These are phyloP conservation scores for Metschnikowia rubicola DNA, from an alignment of 805 yeast genomes.

Conservation along the genomic window DNA sequence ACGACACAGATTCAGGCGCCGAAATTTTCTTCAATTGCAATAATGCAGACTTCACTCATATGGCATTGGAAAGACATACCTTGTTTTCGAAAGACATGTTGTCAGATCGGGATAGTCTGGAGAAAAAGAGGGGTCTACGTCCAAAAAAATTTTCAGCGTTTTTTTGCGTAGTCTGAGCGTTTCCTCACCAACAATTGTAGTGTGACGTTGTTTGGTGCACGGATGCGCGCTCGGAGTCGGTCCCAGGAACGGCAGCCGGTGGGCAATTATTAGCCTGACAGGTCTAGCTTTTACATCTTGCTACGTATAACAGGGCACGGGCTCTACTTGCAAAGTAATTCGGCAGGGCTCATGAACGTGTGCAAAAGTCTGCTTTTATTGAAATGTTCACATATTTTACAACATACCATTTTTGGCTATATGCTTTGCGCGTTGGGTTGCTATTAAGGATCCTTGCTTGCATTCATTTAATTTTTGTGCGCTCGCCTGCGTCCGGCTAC, in stretches of 20 bases:
- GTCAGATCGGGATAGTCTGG: conserved; percentile 9
- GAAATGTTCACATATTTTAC: too few relatives aligned
- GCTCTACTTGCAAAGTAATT: too few relatives aligned
- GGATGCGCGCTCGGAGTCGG: conserved; percentile 5
- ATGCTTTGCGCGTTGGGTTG: too few relatives aligned
- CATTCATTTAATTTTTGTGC: not conserved
- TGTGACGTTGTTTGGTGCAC: conserved; percentile 13
- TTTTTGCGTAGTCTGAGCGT: conserved; percentile 19
- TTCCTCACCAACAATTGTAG: conserved; percentile 11
- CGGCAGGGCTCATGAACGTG: too few relatives aligned
- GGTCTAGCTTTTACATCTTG: conserved; percentile 1
- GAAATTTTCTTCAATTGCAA: not conserved
- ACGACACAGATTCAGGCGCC: not conserved
- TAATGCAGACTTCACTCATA: not conserved
- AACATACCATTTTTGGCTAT: too few relatives aligned
- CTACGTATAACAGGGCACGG: conserved; percentile 4
- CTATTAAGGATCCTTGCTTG: not conserved
- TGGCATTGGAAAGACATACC: conserved; percentile 31
- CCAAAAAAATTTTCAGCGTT: conserved; percentile 20
- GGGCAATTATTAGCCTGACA: not conserved
- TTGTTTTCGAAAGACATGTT: conserved; percentile 47
- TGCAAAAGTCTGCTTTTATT: too few relatives aligned
- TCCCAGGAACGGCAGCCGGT: not conserved
- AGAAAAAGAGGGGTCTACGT: conserved; percentile 10
- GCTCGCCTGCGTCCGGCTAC: not conserved